Evolutionary conservation across 306 rosid genomes (phyloP).

Genomic region (Dalbergia cultrata): DNA sequence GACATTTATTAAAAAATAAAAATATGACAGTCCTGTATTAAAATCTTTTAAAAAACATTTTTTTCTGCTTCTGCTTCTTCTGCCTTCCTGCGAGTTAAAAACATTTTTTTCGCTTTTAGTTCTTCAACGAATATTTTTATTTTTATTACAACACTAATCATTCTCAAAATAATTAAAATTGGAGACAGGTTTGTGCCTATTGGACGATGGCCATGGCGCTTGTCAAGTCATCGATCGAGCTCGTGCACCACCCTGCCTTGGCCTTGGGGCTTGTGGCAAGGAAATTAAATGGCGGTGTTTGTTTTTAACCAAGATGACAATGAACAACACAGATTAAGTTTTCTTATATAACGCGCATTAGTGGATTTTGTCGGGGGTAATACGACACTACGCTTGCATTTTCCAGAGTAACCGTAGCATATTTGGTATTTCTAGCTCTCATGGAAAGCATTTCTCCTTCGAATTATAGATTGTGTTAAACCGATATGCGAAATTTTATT

Average conservation of each 20-base stretch:
- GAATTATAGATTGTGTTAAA: not conserved
- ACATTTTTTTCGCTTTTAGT: no score
- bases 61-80: no score
- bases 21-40: no score
- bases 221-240: not conserved
- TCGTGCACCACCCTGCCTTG: not conserved
- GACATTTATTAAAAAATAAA: not conserved
- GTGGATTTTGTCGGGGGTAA: conserved; percentile 33
- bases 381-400: not conserved
- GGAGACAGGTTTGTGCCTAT: not conserved
- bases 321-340: conserved; percentile 22
- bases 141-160: not conserved
- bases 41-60: no score
- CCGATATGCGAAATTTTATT: not conserved
- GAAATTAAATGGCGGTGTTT: conserved; percentile 49
- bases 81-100: no score
- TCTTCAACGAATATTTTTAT: not conserved
- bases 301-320: conserved; percentile 47
- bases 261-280: conserved; percentile 41
- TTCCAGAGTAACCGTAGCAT: not conserved
- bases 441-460: no score
- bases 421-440: not conserved
- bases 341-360: conserved; percentile 36
- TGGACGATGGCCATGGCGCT: not conserved
- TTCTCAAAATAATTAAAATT: conserved; percentile 8